Conservation (phyloP, 371 early-diverging fungal genomes). For the Apophysomyces sp. region DNA sequence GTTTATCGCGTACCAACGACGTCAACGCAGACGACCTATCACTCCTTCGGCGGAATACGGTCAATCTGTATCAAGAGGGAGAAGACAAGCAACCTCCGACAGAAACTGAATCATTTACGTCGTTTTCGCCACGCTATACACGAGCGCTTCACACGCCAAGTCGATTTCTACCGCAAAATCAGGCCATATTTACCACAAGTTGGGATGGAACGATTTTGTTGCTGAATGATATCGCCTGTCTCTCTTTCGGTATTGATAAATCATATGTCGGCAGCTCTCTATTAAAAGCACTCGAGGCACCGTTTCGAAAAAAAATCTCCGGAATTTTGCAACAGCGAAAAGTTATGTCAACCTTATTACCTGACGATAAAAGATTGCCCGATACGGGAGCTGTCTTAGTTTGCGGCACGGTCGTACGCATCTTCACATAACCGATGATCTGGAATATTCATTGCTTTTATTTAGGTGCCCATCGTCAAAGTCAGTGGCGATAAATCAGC, state of each 20-base stretch:
- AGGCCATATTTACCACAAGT: slow-evolving; percentile 66
- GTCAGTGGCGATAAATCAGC: slow-evolving; percentile 52
- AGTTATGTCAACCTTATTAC: slow-evolving; percentile 14
- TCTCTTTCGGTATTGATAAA: slow-evolving; percentile 52
- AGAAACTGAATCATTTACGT: slow-evolving; percentile 1
- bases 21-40: slow-evolving; percentile 12
- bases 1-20: slow-evolving; percentile 8
- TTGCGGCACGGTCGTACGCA: slow-evolving; percentile 58
- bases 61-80: slow-evolving; percentile 1
- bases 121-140: slow-evolving; percentile 26
- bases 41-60: neutral
- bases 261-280: slow-evolving; percentile 32
- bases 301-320: slow-evolving; percentile 37
- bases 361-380: slow-evolving; percentile 13
- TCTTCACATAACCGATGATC: neutral
- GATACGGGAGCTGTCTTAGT: slow-evolving; percentile 34
- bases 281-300: slow-evolving; percentile 25
- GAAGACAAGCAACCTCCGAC: neutral
- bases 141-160: slow-evolving; percentile 59
- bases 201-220: slow-evolving; percentile 48
- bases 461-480: slow-evolving; percentile 53
- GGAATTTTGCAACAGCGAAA: slow-evolving; percentile 13
- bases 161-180: slow-evolving; percentile 61
- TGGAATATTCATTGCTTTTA: neutral
- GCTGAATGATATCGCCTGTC: slow-evolving; percentile 56